These are phyloP conservation scores for Orbilia oligospora DNA, from an alignment of 2,329 filamentous ascomycete species.

Conservation along the genomic window DNA sequence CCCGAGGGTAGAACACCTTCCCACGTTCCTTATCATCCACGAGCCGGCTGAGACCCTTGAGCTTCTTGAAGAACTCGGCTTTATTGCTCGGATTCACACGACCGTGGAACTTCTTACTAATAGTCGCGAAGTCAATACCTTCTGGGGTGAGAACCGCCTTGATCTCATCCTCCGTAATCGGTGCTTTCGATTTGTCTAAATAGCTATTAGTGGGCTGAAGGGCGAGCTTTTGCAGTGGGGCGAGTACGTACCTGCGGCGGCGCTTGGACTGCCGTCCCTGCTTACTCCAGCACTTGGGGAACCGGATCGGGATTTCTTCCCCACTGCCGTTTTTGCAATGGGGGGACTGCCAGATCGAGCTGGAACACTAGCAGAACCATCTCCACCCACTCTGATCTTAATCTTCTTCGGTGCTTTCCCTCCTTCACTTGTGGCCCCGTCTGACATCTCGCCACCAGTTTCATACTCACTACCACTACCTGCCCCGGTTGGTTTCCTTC, in stretches of 20 bases:
- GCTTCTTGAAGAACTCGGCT: conserved; percentile 59
- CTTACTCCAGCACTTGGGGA: conserved; percentile 54
- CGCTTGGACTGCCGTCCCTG: conserved; percentile 52
- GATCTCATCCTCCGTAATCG: conserved; percentile 63
- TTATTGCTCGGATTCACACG: conserved; percentile 61
- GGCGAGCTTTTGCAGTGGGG: neutral
- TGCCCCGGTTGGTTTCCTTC: conserved; percentile 60
- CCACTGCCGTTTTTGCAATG: conserved; percentile 29
- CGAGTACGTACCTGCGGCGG: conserved; percentile 40
- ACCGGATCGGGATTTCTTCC: conserved; percentile 58
- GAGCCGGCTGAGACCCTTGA: conserved; percentile 57
- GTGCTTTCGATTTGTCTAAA: conserved; percentile 63
- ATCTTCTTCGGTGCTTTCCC: conserved; percentile 63
- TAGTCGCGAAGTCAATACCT: conserved; percentile 64
- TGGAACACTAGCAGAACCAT: conserved; percentile 56
- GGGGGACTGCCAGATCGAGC: conserved; percentile 42
- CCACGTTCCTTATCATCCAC: conserved; percentile 59
- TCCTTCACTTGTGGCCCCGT: conserved; percentile 60
- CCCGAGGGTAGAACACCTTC: conserved; percentile 58
- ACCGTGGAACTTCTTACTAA: conserved; percentile 62
- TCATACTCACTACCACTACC: conserved; percentile 62
- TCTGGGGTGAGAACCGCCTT: conserved; percentile 63
- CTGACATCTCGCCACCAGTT: conserved; percentile 63
- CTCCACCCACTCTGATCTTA: conserved; percentile 61
- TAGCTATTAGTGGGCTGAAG: conserved; percentile 1